A percentile compares a stretch with the other conserved stretches of the same genome.
These are phyloP conservation scores for Umbilicaria muhlenbergii DNA, from an alignment of 495 filamentous ascomycete species.

Conservation along the genomic window DNA sequence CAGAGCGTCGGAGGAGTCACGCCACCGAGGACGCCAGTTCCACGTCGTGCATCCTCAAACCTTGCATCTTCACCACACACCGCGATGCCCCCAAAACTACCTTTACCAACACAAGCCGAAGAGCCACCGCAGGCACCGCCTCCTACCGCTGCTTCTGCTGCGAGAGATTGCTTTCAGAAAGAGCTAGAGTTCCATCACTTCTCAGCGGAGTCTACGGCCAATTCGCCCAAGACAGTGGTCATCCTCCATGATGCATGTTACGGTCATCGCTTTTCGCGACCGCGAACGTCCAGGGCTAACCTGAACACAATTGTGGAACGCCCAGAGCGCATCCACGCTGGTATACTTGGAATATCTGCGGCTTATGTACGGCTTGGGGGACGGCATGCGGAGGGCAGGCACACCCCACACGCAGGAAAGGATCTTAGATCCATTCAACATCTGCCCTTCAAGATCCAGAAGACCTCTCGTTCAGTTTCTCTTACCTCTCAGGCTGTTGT, in stretches of 20 bases:
- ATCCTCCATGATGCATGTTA: slow-evolving; percentile 88
- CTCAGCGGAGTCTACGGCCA: slow-evolving; percentile 31
- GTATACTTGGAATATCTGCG: slow-evolving; percentile 62
- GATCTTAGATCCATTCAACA: slow-evolving; percentile 31
- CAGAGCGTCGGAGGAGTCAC: slow-evolving; percentile 20
- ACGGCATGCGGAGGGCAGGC: slow-evolving; percentile 55
- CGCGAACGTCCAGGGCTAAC: slow-evolving; percentile 46
- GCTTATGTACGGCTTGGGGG: slow-evolving; percentile 80
- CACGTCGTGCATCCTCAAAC: slow-evolving; percentile 32
- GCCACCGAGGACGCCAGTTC: slow-evolving; percentile 22
- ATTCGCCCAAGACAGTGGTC: slow-evolving; percentile 55
- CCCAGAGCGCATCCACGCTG: slow-evolving; percentile 80
- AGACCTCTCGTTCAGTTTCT: slow-evolving; percentile 47
- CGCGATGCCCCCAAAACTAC: slow-evolving; percentile 16
- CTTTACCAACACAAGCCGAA: slow-evolving; percentile 14
- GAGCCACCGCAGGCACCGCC: slow-evolving; percentile 25
- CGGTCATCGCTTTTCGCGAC: slow-evolving; percentile 74
- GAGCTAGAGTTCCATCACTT: slow-evolving; percentile 49
- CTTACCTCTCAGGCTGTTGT: slow-evolving; percentile 56
- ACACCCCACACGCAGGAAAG: slow-evolving; percentile 44
- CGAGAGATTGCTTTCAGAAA: slow-evolving; percentile 48
- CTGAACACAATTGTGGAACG: slow-evolving; percentile 74
- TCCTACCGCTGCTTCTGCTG: slow-evolving; percentile 51
- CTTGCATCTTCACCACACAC: slow-evolving; percentile 23
- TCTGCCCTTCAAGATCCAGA: slow-evolving; percentile 70